These are phyloP conservation scores for Arabidopsis lyrata DNA, from an alignment of 441 rosid species.

Conservation along the genomic window DNA sequence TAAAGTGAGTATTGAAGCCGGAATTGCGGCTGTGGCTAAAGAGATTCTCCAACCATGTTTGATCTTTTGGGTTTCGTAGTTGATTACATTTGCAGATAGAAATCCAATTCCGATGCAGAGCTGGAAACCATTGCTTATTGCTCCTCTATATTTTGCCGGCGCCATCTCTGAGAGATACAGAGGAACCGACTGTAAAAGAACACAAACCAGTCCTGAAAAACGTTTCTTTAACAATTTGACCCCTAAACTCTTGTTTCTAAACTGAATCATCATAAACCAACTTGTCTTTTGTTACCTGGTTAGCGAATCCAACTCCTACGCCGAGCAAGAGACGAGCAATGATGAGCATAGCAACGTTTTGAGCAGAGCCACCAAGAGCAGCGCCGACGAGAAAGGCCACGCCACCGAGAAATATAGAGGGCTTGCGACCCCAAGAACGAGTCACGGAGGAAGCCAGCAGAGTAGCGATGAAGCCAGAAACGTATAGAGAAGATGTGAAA, in stretches of 20 bases:
- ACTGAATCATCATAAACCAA: background rate
- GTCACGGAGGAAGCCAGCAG: constrained; percentile 56
- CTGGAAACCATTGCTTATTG: constrained; percentile 67
- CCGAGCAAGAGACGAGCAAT: constrained; percentile 65
- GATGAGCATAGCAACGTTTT: constrained; percentile 56
- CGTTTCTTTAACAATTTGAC: too few species aligned
- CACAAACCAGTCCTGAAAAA: background rate
- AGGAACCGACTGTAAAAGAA: constrained; percentile 56
- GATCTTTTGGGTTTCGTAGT: constrained; percentile 57
- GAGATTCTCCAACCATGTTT: constrained; percentile 70
- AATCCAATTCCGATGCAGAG: constrained; percentile 63
- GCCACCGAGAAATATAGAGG: constrained; percentile 58
- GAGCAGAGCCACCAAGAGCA: constrained; percentile 59
- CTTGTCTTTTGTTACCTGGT: constrained; percentile 47
- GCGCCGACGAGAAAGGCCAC: constrained; percentile 59
- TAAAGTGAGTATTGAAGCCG: constrained; percentile 54
- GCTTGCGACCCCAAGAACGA: constrained; percentile 59
- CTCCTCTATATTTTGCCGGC: constrained; percentile 63
- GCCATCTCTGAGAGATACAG: constrained; percentile 74
- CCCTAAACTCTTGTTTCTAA: background rate
- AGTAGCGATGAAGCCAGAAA: constrained; percentile 56
- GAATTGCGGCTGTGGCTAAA: constrained; percentile 60
- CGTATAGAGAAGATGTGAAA: constrained; percentile 66
- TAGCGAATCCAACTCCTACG: constrained; percentile 64
- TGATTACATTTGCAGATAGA: constrained; percentile 53